Conservation (phyloP, 2,329 filamentous ascomycete species). For the Colletotrichum sp. region DNA sequence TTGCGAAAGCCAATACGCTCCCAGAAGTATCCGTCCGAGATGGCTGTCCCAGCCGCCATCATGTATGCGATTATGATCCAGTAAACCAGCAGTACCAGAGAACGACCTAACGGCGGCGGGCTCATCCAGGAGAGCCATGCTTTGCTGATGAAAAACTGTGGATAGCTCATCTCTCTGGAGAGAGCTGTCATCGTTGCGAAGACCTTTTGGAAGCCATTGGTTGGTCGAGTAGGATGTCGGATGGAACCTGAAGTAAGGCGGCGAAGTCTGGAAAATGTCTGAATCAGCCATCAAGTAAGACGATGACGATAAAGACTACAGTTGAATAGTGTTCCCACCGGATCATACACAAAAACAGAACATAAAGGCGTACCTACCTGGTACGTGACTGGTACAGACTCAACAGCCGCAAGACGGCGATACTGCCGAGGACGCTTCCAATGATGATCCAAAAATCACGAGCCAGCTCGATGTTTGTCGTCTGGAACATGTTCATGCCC, state of each 20-base stretch:
- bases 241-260: not conserved
- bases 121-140: conserved; percentile 59
- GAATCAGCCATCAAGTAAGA: not conserved
- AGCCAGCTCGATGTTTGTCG: conserved; percentile 26
- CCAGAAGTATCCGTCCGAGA: conserved; percentile 61
- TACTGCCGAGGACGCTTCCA: conserved; percentile 48
- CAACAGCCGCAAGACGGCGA: conserved; percentile 24
- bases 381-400: not conserved
- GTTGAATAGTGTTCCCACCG: too few species aligned
- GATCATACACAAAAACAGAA: not conserved
- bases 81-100: conserved; percentile 59
- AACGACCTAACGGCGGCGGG: conserved; percentile 61
- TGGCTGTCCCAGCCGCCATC: conserved; percentile 54
- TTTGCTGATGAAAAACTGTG: conserved; percentile 53
- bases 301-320: not conserved
- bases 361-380: not conserved
- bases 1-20: conserved; percentile 72
- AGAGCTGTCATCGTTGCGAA: conserved; percentile 57
- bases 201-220: not conserved
- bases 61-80: conserved; percentile 65
- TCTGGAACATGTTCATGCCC: not conserved
- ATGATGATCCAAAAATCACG: conserved; percentile 64
- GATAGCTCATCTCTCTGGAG: conserved; percentile 59
- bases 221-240: not conserved
- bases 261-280: not conserved